These are phyloP conservation scores for Mitragyna speciosa DNA, from an alignment of 257 asterid species.

Conservation along the genomic window DNA sequence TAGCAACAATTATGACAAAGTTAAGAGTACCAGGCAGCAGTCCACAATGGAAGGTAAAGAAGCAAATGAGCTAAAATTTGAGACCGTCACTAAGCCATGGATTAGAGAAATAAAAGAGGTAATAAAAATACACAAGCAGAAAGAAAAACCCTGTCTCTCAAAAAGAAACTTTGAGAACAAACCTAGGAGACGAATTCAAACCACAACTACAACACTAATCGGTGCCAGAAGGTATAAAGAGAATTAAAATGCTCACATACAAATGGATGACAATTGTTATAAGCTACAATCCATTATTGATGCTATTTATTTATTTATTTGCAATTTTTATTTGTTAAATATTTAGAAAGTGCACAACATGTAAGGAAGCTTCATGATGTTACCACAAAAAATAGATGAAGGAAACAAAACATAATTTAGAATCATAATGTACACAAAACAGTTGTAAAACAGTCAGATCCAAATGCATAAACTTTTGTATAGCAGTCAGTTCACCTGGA, in stretches of 20 bases:
- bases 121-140: background rate
- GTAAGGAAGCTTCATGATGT: background rate
- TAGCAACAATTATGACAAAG: background rate
- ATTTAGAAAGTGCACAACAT: background rate
- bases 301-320: background rate
- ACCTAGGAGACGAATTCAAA: background rate
- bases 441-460: background rate
- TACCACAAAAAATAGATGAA: slow-evolving; percentile 2
- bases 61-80: background rate
- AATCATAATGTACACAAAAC: background rate
- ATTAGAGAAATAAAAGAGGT: background rate
- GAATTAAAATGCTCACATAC: background rate
- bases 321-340: background rate
- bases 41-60: background rate
- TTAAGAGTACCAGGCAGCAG: background rate
- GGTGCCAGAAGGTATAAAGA: background rate
- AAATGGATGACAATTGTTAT: background rate
- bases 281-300: background rate
- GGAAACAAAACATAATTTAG: background rate
- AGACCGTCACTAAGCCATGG: background rate
- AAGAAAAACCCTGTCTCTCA: too few relatives aligned
- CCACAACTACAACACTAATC: background rate
- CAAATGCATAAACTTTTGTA: background rate
- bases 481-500: background rate
- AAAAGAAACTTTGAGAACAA: background rate